Evolutionary conservation across 2,329 filamentous ascomycete species (phyloP).

Genomic region (Pestalotiopsis sp.): DNA sequence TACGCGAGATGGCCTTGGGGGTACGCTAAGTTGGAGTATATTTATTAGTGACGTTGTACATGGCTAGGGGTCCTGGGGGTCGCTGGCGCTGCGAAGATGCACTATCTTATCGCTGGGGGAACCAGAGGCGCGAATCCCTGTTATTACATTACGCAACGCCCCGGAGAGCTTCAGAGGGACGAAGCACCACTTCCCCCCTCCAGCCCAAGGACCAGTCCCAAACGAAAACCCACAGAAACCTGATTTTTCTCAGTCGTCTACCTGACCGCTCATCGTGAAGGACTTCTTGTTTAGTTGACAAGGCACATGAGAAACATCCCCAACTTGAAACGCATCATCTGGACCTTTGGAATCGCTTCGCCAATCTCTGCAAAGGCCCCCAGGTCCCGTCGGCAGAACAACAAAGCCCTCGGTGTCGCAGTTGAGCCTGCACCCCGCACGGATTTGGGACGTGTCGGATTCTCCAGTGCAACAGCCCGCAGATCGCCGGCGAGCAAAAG

Average conservation of each 20-base stretch:
- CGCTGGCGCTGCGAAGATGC: background rate
- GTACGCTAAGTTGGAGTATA: no score
- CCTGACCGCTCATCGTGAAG: background rate
- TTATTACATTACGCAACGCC: conserved; percentile 7
- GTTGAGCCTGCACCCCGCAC: conserved; percentile 4
- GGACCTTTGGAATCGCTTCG: background rate
- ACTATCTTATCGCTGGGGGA: conserved; percentile 12
- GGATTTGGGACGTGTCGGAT: background rate
- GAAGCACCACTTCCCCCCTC: background rate
- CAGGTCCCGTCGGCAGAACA: background rate
- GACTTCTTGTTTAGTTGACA: background rate
- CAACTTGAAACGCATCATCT: background rate
- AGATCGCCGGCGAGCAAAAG: background rate
- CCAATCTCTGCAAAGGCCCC: background rate
- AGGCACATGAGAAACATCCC: conserved; percentile 8
- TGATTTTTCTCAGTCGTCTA: background rate
- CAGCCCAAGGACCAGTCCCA: background rate
- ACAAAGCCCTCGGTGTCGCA: conserved; percentile 10
- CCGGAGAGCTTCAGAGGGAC: conserved; percentile 2
- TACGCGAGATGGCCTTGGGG: background rate
- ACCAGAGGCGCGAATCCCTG: conserved; percentile 9
- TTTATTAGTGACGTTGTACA: background rate
- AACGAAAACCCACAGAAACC: background rate
- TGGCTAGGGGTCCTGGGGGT: background rate
- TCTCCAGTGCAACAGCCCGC: conserved; percentile 3